A percentile compares a stretch with the other conserved stretches of the same genome.
phyloP scores from a whole-genome alignment of 2,329 filamentous ascomycete species.

The Aspergillus cejpii region DNA sequence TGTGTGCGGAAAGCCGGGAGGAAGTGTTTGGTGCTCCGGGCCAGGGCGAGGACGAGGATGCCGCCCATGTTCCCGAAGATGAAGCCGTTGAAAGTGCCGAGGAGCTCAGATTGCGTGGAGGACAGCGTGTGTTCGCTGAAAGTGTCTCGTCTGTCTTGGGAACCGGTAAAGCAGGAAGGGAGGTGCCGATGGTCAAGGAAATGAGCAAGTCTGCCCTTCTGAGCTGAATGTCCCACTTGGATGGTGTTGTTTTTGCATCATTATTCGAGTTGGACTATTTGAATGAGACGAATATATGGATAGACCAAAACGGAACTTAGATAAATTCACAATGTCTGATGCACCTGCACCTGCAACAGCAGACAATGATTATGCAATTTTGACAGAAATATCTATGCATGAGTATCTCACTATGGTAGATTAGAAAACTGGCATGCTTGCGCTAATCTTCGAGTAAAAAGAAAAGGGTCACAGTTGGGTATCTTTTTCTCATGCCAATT shows the following conservation, averaged over 20 bases:
- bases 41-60: slow-evolving; percentile 22
- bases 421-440: too few relatives aligned
- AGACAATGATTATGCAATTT: too few relatives aligned
- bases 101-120: slow-evolving; percentile 17
- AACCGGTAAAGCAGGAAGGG: slow-evolving; percentile 33
- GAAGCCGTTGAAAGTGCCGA: slow-evolving; percentile 12
- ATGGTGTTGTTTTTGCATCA: not conserved
- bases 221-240: slow-evolving; percentile 12
- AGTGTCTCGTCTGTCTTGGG: slow-evolving; percentile 33
- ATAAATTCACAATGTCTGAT: too few relatives aligned
- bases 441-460: not conserved
- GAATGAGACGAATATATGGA: slow-evolving; percentile 1
- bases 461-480: slow-evolving; percentile 1
- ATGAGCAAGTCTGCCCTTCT: slow-evolving; percentile 39
- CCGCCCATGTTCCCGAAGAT: not conserved
- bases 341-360: too few relatives aligned
- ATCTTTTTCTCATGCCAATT: slow-evolving; percentile 1
- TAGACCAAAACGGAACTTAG: slow-evolving; percentile 2
- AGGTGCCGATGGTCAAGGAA: slow-evolving; percentile 49
- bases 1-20: slow-evolving; percentile 58
- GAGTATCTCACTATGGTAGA: too few relatives aligned
- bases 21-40: slow-evolving; percentile 58
- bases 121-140: slow-evolving; percentile 38
- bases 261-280: not conserved
- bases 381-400: not conserved